Percentiles rank a stretch among this genome's conserved stretches.
Conservation (phyloP, 768 basidiomycete genomes). For the Pholiota conissans region DNA sequence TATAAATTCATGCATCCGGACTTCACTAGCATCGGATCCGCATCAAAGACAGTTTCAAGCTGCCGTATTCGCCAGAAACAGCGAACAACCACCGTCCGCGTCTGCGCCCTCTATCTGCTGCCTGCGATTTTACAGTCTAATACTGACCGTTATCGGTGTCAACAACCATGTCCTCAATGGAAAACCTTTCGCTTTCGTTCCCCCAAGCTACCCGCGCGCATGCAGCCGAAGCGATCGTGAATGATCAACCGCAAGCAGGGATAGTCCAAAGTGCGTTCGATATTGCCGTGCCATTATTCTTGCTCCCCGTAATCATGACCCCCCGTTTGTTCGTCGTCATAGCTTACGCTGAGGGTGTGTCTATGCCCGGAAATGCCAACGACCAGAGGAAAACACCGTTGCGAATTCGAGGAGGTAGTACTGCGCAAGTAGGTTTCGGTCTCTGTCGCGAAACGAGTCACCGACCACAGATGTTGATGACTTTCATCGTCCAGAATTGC, state of each 20-base stretch:
- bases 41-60: background rate
- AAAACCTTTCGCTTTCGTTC: background rate
- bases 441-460: too few relatives aligned
- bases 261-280: slow-evolving; percentile 3
- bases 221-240: background rate
- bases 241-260: slow-evolving; percentile 9
- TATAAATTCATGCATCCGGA: too few relatives aligned
- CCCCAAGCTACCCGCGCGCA: background rate
- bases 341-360: slow-evolving; percentile 15
- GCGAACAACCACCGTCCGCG: too few relatives aligned
- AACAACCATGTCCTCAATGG: background rate
- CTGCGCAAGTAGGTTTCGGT: slow-evolving; percentile 9
- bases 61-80: too few relatives aligned
- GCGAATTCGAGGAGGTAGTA: slow-evolving; percentile 14
- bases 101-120: too few relatives aligned
- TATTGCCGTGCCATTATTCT: background rate
- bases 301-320: background rate
- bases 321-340: background rate
- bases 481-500: too few relatives aligned
- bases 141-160: too few relatives aligned
- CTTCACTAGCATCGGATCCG: too few relatives aligned
- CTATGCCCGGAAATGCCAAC: slow-evolving; percentile 16
- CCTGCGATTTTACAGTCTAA: too few relatives aligned
- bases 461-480: too few relatives aligned
- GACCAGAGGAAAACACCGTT: slow-evolving; percentile 11